Evolutionary conservation across 352 stramenopile genomes (phyloP).

Genomic region (Phytophthora brassicae): DNA sequence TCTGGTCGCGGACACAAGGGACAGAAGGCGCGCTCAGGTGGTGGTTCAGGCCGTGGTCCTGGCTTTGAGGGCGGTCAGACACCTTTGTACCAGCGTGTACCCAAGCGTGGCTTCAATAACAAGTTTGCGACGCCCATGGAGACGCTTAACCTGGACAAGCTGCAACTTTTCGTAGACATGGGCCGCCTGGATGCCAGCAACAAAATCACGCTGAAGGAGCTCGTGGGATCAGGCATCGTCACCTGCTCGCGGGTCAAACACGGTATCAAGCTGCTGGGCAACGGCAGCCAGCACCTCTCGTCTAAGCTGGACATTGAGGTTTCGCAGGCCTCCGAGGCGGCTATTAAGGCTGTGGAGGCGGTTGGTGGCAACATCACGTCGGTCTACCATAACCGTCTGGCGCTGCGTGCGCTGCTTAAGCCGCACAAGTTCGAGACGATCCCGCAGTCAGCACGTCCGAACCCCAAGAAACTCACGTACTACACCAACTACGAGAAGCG

Average conservation of each 20-base stretch:
- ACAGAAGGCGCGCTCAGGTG: constrained; percentile 93
- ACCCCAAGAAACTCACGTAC: constrained; percentile 96
- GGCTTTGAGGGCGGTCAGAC: constrained; percentile 99
- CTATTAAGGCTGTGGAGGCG: constrained; percentile 95
- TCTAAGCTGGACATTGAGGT: constrained; percentile 95
- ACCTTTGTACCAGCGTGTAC: constrained; percentile 95
- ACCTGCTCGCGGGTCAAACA: constrained; percentile 92
- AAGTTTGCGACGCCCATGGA: constrained; percentile 91
- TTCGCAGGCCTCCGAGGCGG: constrained; percentile 89
- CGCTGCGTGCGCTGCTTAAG: constrained; percentile 92
- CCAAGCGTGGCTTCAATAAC: constrained; percentile 98
- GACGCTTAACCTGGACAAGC: constrained; percentile 91
- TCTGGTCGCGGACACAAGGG: constrained; percentile 97
- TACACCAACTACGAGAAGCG: constrained; percentile 97
- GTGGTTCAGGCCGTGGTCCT: constrained; percentile 73
- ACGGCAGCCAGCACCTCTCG: constrained; percentile 84
- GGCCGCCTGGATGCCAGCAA: constrained; percentile 90
- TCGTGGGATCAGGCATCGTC: constrained; percentile 89
- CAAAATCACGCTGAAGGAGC: constrained; percentile 93
- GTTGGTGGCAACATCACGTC: constrained; percentile 94
- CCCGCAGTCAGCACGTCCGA: constrained; percentile 92
- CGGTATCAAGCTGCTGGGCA: constrained; percentile 95
- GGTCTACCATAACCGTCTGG: constrained; percentile 97
- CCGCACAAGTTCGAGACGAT: constrained; percentile 96
- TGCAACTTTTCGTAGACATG: constrained; percentile 98